A percentile compares a stretch with the other conserved stretches of the same genome.
Evolutionary conservation across 768 basidiomycete genomes (phyloP).

Genomic region (Glaciozyma antarctica): DNA sequence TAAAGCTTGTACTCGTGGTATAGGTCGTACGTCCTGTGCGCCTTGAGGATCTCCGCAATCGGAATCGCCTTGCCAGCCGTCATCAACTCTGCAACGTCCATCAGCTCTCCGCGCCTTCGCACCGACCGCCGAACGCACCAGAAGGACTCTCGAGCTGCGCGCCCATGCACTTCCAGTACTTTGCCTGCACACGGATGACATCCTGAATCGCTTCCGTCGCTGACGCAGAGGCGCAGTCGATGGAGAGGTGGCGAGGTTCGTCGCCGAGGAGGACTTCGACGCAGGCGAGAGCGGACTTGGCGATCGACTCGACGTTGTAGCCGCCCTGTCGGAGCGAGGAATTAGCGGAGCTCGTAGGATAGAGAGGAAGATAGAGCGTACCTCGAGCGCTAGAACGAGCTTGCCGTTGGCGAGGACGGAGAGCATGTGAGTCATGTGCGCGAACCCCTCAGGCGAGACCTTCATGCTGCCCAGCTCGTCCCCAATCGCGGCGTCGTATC

Average conservation of each 20-base stretch:
- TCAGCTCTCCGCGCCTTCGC: background rate
- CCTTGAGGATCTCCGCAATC: constrained; percentile 51
- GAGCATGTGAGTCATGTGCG: constrained; percentile 98
- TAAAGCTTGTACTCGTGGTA: constrained; percentile 64
- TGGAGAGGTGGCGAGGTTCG: constrained; percentile 62
- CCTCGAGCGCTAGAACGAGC: constrained; percentile 88
- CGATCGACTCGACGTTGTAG: constrained; percentile 83
- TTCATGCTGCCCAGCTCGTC: constrained; percentile 84
- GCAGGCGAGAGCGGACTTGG: constrained; percentile 77
- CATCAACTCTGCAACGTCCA: constrained; percentile 9
- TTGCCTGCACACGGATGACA: constrained; percentile 76
- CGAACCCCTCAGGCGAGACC: constrained; percentile 85
- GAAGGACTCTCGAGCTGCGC: constrained; percentile 73
- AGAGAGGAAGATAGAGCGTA: constrained; percentile 38
- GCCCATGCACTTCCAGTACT: constrained; percentile 81
- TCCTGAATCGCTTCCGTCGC: constrained; percentile 85
- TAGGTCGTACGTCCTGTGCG: constrained; percentile 74
- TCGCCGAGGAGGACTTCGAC: constrained; percentile 80
- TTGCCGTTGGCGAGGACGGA: constrained; percentile 76
- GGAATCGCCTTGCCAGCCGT: constrained; percentile 29
- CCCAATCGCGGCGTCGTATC: constrained; percentile 91
- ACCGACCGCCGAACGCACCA: constrained; percentile 44
- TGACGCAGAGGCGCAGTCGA: constrained; percentile 59
- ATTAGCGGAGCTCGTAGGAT: background rate
- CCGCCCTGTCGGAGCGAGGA: constrained; percentile 59